Percentiles rank a stretch among this genome's conserved stretches.
Conservation (phyloP, 108 stramenopile genomes). For the Fragilaria radians region DNA sequence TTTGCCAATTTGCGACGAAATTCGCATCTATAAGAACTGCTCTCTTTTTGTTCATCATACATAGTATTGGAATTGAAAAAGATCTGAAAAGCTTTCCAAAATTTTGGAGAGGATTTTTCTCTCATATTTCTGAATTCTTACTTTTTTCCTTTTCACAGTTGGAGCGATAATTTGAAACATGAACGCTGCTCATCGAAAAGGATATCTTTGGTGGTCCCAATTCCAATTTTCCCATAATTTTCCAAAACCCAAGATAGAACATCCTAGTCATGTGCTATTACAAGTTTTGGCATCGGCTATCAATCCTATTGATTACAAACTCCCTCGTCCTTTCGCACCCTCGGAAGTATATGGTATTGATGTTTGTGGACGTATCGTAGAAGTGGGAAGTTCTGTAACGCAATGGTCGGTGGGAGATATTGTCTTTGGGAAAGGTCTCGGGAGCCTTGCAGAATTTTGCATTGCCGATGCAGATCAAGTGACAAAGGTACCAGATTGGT, state of each 20-base stretch:
- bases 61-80: too few relatives aligned
- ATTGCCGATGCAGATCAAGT: conserved; percentile 7
- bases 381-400: conserved; percentile 21
- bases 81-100: too few relatives aligned
- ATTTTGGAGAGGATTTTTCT: too few relatives aligned
- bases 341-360: conserved; percentile 20
- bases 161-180: conserved; percentile 14
- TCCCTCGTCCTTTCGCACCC: conserved; percentile 14
- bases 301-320: conserved; percentile 45
- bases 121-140: too few relatives aligned
- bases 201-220: conserved; percentile 13
- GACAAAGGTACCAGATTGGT: conserved; percentile 25
- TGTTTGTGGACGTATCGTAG: conserved; percentile 22
- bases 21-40: too few relatives aligned
- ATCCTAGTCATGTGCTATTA: conserved; percentile 25
- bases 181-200: conserved; percentile 34
- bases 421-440: conserved; percentile 26
- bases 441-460: conserved; percentile 27
- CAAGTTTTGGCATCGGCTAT: conserved; percentile 36
- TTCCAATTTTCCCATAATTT: conserved; percentile 21
- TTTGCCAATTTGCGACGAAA: too few relatives aligned
- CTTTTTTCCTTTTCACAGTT: too few relatives aligned
- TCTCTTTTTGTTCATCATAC: too few relatives aligned
- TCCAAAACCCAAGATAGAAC: not conserved
- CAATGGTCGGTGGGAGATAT: conserved; percentile 18